Evolutionary conservation across 2,329 filamentous ascomycete genomes (phyloP).

Genomic region (Ustilaginoidea virens): DNA sequence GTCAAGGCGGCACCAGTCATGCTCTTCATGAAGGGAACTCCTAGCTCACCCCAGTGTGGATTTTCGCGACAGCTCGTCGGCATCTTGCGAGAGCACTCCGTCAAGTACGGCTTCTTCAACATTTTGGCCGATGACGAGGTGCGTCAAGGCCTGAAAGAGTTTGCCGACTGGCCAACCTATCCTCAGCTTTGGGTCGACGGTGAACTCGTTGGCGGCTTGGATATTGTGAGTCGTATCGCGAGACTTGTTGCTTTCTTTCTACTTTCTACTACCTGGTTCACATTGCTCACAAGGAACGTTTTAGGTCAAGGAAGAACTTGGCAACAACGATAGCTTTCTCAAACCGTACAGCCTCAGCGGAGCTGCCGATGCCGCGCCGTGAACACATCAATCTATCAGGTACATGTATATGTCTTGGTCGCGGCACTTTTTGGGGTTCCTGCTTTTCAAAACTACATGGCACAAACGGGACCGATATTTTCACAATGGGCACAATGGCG

Average conservation of each 20-base stretch:
- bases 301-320: slow-evolving; percentile 86
- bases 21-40: slow-evolving; percentile 98
- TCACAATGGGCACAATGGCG: too few species aligned
- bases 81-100: slow-evolving; percentile 72
- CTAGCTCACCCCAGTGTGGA: slow-evolving; percentile 72
- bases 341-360: slow-evolving; percentile 49
- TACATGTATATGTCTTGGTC: too few species aligned
- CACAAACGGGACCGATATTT: too few species aligned
- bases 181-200: slow-evolving; percentile 88
- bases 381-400: slow-evolving; percentile 8
- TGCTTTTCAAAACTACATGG: too few species aligned
- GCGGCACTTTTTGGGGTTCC: too few species aligned
- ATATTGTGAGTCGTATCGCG: slow-evolving; percentile 59
- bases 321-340: slow-evolving; percentile 71
- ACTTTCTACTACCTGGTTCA: too few species aligned
- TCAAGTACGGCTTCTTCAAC: slow-evolving; percentile 98
- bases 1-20: slow-evolving; percentile 95
- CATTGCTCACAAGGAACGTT: neutral
- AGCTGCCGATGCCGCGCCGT: slow-evolving; percentile 21
- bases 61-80: slow-evolving; percentile 84
- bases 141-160: slow-evolving; percentile 89
- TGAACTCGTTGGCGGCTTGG: slow-evolving; percentile 80
- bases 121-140: slow-evolving; percentile 97
- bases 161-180: slow-evolving; percentile 96
- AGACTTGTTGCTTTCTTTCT: neutral